A percentile compares a stretch with the other conserved stretches of the same genome.
Conservation (phyloP, 2,329 filamentous ascomycete species). For the Biscogniauxia marginata region DNA sequence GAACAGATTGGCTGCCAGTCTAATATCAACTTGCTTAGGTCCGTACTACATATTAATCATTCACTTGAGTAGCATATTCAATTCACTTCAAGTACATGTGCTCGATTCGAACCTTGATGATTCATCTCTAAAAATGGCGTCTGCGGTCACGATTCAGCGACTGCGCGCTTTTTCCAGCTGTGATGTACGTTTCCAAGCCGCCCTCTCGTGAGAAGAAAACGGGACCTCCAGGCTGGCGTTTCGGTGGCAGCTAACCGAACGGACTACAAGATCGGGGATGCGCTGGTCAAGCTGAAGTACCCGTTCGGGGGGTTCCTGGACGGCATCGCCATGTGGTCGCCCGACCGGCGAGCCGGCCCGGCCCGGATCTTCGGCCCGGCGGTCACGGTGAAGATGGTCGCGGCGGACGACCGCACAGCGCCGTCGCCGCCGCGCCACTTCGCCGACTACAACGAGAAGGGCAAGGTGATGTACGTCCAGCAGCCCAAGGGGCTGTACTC, state of each 20-base stretch:
- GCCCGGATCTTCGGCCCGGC: conserved; percentile 55
- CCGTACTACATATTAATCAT: not conserved
- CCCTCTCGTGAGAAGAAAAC: no score
- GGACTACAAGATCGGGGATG: conserved; percentile 37
- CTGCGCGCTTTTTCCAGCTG: not conserved
- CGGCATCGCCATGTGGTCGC: conserved; percentile 55
- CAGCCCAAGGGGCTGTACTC: conserved; percentile 45
- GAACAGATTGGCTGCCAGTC: not conserved
- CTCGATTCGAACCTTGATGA: not conserved
- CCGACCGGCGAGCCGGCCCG: conserved; percentile 46
- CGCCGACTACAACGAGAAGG: conserved; percentile 17
- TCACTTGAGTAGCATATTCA: not conserved
- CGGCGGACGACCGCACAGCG: conserved; percentile 29
- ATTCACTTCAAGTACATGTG: not conserved
- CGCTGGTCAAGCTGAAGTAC: conserved; percentile 47
- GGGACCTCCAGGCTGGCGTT: no score
- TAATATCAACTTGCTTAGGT: not conserved
- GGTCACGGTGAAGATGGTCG: conserved; percentile 53
- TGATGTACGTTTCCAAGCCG: not conserved
- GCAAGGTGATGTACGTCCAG: conserved; percentile 50
- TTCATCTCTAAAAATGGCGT: not conserved
- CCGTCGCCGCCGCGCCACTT: conserved; percentile 3
- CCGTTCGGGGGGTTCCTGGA: conserved; percentile 53
- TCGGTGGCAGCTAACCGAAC: no score
- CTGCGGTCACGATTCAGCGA: not conserved